Conservation (phyloP, 2,329 filamentous ascomycete species). For the Fusarium sp. region DNA sequence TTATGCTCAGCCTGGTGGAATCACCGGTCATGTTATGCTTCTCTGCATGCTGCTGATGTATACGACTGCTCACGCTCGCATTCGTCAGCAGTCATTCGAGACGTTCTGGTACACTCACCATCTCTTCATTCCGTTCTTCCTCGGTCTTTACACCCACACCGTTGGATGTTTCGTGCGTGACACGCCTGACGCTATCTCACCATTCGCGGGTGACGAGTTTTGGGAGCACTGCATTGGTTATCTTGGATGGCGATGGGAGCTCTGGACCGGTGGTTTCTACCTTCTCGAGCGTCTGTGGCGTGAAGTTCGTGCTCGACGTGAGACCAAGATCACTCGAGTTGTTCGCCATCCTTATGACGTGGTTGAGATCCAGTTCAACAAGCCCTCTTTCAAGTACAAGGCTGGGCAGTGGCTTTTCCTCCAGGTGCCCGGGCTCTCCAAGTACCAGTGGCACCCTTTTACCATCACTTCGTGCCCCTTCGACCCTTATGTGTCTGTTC, state of each 20-base stretch:
- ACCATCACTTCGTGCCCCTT: conserved; percentile 98
- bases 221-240: conserved; percentile 97
- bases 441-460: conserved; percentile 97
- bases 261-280: conserved; percentile 86
- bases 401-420: conserved; percentile 98
- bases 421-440: conserved; percentile 88
- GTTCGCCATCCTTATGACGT: conserved; percentile 97
- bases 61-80: conserved; percentile 91
- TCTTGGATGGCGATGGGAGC: conserved; percentile 96
- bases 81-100: conserved; percentile 96
- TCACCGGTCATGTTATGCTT: conserved; percentile 97
- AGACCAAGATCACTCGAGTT: conserved; percentile 91
- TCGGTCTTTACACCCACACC: conserved; percentile 95
- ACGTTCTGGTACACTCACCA: conserved; percentile 99
- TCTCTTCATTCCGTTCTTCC: conserved; percentile 94
- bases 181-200: conserved; percentile 74
- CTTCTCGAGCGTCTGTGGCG: conserved; percentile 89
- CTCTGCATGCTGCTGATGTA: conserved; percentile 99
- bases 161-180: conserved; percentile 97
- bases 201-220: conserved; percentile 82
- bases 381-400: conserved; percentile 98
- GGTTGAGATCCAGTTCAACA: conserved; percentile 96
- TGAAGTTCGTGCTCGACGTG: conserved; percentile 83
- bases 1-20: conserved; percentile 86
- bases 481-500: conserved; percentile 92